Evolutionary conservation across 179 eudicot genomes (phyloP).

Genomic region (Silene noctiflora): DNA sequence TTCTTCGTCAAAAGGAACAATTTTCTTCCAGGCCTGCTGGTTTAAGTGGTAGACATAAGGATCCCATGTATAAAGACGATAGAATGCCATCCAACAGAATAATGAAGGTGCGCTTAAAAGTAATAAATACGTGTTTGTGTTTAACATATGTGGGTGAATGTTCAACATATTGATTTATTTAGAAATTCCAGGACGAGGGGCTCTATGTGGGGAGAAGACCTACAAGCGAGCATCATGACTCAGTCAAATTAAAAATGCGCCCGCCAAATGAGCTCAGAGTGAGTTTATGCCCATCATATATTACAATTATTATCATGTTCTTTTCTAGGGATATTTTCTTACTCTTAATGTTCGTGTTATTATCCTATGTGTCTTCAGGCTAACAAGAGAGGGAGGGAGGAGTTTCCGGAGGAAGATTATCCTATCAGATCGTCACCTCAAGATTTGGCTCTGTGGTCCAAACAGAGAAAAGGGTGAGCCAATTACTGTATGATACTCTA

Average conservation of each 20-base stretch:
- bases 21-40: conserved; percentile 36
- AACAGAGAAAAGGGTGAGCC: conserved; percentile 55
- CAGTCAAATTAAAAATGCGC: conserved; percentile 27
- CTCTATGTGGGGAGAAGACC: conserved; percentile 35
- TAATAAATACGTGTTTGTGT: background rate
- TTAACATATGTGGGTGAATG: background rate
- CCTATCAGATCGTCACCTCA: conserved; percentile 30
- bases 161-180: conserved; percentile 16
- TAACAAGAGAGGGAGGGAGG: conserved; percentile 53
- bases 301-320: background rate
- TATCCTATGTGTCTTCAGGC: conserved; percentile 34
- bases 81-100: conserved; percentile 36
- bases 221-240: conserved; percentile 34
- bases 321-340: conserved; percentile 8
- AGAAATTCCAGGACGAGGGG: conserved; percentile 46
- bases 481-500: background rate
- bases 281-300: conserved; percentile 23
- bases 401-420: conserved; percentile 34
- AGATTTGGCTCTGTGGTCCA: conserved; percentile 41
- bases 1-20: conserved; percentile 32
- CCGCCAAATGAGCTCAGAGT: conserved; percentile 44
- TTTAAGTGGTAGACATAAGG: conserved; percentile 31
- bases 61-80: conserved; percentile 33
- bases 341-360: conserved; percentile 11
- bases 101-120: conserved; percentile 57